Conservation (phyloP, 2,329 filamentous ascomycete species). For the Botrytis aclada region DNA sequence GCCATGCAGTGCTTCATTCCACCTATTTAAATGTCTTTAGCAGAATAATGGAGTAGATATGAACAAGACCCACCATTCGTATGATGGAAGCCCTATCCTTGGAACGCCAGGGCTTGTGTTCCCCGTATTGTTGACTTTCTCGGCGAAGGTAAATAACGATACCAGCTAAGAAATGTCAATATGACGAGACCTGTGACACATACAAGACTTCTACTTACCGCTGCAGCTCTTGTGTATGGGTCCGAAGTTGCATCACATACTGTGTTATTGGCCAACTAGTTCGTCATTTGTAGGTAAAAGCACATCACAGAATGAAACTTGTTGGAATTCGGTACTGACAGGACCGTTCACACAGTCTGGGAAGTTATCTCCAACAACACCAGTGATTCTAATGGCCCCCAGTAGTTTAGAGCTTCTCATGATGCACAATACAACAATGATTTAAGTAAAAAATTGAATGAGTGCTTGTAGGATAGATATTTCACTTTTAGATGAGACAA, state of each 20-base stretch:
- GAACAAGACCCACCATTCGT: slow-evolving; percentile 46
- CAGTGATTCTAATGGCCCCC: not conserved
- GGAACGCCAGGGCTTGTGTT: slow-evolving; percentile 24
- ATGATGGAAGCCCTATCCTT: slow-evolving; percentile 39
- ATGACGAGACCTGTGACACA: not conserved
- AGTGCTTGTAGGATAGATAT: not conserved
- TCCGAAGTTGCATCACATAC: slow-evolving; percentile 24
- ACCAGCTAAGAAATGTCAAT: slow-evolving; percentile 18
- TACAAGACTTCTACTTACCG: slow-evolving; percentile 19
- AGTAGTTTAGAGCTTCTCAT: not conserved
- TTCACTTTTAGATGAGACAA: not conserved
- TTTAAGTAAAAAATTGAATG: not conserved
- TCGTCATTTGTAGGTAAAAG: slow-evolving; percentile 35
- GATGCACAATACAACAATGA: not conserved
- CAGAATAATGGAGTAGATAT: not conserved
- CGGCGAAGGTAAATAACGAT: slow-evolving; percentile 20
- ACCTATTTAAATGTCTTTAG: slow-evolving; percentile 33
- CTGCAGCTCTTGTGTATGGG: slow-evolving; percentile 24
- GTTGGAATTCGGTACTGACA: slow-evolving; percentile 8
- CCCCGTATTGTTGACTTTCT: slow-evolving; percentile 24
- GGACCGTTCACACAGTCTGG: slow-evolving; percentile 52
- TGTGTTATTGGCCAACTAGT: slow-evolving; percentile 37
- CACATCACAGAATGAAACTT: not conserved
- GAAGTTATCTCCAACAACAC: slow-evolving; percentile 35
- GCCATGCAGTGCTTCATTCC: slow-evolving; percentile 62